Conservation (phyloP, 495 filamentous ascomycete genomes). For the Xanthoparmelia taractica region DNA sequence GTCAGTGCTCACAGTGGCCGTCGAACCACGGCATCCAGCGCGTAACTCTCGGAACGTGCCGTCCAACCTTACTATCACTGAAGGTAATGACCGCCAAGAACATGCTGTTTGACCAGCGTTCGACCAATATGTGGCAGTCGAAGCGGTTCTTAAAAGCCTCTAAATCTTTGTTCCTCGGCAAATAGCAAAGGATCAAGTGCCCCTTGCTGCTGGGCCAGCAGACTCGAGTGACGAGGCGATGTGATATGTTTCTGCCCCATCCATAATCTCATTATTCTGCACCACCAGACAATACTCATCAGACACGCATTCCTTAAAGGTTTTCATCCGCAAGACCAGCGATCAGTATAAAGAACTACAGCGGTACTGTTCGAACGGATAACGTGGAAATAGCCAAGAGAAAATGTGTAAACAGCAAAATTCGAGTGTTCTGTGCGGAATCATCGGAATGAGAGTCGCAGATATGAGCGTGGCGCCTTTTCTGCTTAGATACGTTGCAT, state of each 20-base stretch:
- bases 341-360: conserved; percentile 76
- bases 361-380: conserved; percentile 84
- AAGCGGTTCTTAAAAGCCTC: conserved; percentile 43
- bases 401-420: conserved; percentile 48
- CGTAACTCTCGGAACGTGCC: background rate
- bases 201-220: conserved; percentile 37
- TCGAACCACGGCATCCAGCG: background rate
- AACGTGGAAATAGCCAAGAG: conserved; percentile 50
- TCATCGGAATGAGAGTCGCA: conserved; percentile 52
- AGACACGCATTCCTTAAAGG: conserved; percentile 33
- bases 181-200: conserved; percentile 40
- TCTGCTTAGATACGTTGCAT: conserved; percentile 24
- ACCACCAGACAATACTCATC: background rate
- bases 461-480: conserved; percentile 49
- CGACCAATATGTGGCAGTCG: conserved; percentile 48
- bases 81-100: conserved; percentile 35
- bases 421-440: conserved; percentile 48
- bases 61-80: background rate
- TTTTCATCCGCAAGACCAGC: conserved; percentile 62
- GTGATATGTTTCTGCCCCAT: conserved; percentile 36
- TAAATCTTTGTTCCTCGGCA: conserved; percentile 38
- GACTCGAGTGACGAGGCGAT: conserved; percentile 48
- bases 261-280: conserved; percentile 13
- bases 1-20: background rate
- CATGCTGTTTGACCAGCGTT: conserved; percentile 48